Percentiles rank a stretch among this genome's conserved stretches.
phyloP scores from a whole-genome alignment of 1,284 basidiomycete genomes.

The Ceratobasidium sp. region DNA sequence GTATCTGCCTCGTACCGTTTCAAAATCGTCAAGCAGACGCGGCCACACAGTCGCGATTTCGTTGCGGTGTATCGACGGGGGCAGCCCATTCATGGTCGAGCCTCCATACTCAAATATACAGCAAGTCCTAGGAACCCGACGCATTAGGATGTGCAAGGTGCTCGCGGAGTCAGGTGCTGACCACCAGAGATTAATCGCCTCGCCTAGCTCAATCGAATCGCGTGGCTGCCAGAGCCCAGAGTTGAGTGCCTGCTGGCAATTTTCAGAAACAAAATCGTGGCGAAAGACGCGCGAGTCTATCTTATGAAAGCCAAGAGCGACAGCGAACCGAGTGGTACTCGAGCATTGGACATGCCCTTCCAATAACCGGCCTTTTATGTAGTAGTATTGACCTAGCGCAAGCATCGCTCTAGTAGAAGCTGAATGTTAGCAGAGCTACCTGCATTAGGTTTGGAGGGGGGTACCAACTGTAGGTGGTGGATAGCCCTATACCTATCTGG shows the following conservation, averaged over 20 bases:
- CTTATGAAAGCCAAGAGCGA: background rate
- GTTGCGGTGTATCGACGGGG: background rate
- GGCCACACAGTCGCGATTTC: conserved; percentile 40
- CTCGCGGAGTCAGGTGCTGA: background rate
- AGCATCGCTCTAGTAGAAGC: conserved; percentile 11
- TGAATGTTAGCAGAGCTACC: background rate
- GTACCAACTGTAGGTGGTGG: conserved; percentile 31
- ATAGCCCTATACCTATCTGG: conserved; percentile 15
- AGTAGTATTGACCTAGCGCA: conserved; percentile 61
- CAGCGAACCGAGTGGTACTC: conserved; percentile 55
- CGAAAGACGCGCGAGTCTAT: conserved; percentile 30
- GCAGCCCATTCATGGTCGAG: conserved; percentile 28
- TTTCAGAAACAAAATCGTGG: background rate
- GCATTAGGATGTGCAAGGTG: background rate
- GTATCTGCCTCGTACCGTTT: background rate
- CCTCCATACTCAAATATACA: conserved; percentile 6
- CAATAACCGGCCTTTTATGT: conserved; percentile 73
- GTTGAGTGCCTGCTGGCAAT: background rate
- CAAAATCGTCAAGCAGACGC: conserved; percentile 19
- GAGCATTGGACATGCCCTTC: conserved; percentile 79
- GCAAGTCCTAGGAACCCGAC: conserved; percentile 12
- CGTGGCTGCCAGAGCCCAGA: background rate
- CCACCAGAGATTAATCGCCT: conserved; percentile 41
- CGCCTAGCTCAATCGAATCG: conserved; percentile 20
- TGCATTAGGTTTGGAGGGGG: background rate